Conservation (phyloP, 2,329 filamentous ascomycete genomes). For the Fusarium tuaranense region DNA sequence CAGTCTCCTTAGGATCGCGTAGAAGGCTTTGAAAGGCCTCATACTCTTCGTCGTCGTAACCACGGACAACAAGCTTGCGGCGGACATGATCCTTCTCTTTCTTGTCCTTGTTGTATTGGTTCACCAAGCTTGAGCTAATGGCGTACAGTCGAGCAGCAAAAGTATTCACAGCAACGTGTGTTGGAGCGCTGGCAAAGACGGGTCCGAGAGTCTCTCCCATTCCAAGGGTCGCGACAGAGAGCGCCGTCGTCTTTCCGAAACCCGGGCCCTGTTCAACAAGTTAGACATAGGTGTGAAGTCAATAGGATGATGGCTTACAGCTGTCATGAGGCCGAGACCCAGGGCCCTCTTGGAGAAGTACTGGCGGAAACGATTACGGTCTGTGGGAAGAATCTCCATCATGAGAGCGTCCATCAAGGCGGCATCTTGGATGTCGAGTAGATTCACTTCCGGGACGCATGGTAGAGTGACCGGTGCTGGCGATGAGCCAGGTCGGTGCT, state of each 20-base stretch:
- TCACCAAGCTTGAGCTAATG: fast-evolving
- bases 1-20: neutral
- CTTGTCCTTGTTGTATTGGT: neutral
- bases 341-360: neutral
- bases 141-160: neutral
- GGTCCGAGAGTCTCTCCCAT: neutral
- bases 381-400: neutral
- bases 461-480: neutral
- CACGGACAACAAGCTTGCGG: neutral
- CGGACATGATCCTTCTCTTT: neutral
- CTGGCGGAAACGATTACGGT: neutral
- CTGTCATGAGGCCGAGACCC: neutral
- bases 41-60: neutral
- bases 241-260: neutral
- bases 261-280: neutral
- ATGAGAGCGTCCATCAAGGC: neutral
- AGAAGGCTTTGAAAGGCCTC: neutral
- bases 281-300: neutral
- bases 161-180: neutral
- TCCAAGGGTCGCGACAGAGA: neutral
- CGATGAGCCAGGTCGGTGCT: fast-evolving
- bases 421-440: neutral
- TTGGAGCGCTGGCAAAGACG: neutral
- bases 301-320: neutral
- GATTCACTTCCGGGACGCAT: neutral